Conservation (phyloP, 2,329 filamentous ascomycete species). For the Botrytis cinerea region DNA sequence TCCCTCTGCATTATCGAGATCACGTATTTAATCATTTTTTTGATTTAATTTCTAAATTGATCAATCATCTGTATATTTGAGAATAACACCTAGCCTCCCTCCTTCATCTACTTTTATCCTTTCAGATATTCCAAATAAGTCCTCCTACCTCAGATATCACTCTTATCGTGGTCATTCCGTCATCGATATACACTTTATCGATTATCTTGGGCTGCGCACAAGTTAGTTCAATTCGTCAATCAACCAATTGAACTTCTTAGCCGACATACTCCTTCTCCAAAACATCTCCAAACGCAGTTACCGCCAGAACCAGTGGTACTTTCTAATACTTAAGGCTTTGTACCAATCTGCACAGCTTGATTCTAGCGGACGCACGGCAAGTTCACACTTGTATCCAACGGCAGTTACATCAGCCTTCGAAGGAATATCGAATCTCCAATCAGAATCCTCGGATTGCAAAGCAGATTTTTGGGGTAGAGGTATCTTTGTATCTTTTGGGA, state of each 20-base stretch:
- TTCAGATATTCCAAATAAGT: slow-evolving; percentile 1
- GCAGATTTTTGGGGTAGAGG: slow-evolving; percentile 12
- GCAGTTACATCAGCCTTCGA: neutral
- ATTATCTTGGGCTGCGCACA: neutral
- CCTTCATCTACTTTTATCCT: neutral
- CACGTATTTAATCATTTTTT: neutral
- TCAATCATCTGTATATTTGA: neutral
- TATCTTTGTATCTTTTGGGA: slow-evolving; percentile 1
- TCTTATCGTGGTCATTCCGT: slow-evolving; percentile 11
- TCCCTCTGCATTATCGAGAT: neutral
- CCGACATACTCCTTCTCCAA: neutral
- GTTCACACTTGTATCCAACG: neutral
- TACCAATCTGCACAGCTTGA: neutral
- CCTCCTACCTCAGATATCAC: neutral
- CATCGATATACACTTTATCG: neutral
- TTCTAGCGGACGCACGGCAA: neutral
- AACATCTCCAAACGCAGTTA: neutral
- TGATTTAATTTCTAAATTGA: neutral
- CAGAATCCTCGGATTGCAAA: slow-evolving; percentile 20
- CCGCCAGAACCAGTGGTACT: neutral
- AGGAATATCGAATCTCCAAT: slow-evolving; percentile 8
- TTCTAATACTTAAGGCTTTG: neutral
- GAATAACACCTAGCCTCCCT: neutral
- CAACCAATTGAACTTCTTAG: slow-evolving; percentile 12
- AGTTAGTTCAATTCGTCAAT: neutral